Base-by-base conservation (phyloP, 225 moss, liverwort and hornwort genomes). In the Polytrichum commune region DNA sequence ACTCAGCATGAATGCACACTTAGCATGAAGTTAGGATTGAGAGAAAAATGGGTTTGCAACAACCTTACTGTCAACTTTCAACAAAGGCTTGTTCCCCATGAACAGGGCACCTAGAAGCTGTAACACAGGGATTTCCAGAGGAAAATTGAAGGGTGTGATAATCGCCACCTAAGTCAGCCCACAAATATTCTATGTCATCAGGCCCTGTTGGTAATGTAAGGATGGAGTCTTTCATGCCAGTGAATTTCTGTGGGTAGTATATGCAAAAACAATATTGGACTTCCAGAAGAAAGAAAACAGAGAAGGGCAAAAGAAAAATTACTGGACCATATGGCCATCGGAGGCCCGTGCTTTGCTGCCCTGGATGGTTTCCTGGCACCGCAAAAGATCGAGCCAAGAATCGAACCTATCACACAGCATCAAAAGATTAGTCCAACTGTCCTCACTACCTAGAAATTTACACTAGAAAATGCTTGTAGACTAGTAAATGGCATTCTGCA, bases 11-110 rank as follows among this genome's bases (percentile, higher is more conserved):
- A 46, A 46, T 46, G 46, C 46, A 46, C 13, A 46, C 46, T 46
- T 46, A 13, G 13, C 46, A 46, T 46, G 58, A 24, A 58, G 66
- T 66, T 4, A 35, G 33, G 38, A 35, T 35, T 35, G 35, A 9
- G 35, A 8, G 35, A 9, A 35, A 5, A 5, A 54, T 68, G 25
- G 26, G 46, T 46, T 26, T 18, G 38, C 24, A 80, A 76, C 53
- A 77, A 98, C 98, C 98, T 93, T 99, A 68, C 95, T 99, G 77
- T 99, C 95, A 70, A 95, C 98, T 84, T 99, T 99, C 78, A 99
- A 27, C 68, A 95, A 67, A 54, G 95, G 93, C 78, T 99, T 99
- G 75, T 99, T 99, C 46, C 98, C 98, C 98, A 99, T 99, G 71
- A 93, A 99, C 27, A 99, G 86, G 64, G 98, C 98, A 74, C 98